Evolutionary conservation across 2,329 filamentous ascomycete species (phyloP).

Genomic region (Pyricularia sp.): DNA sequence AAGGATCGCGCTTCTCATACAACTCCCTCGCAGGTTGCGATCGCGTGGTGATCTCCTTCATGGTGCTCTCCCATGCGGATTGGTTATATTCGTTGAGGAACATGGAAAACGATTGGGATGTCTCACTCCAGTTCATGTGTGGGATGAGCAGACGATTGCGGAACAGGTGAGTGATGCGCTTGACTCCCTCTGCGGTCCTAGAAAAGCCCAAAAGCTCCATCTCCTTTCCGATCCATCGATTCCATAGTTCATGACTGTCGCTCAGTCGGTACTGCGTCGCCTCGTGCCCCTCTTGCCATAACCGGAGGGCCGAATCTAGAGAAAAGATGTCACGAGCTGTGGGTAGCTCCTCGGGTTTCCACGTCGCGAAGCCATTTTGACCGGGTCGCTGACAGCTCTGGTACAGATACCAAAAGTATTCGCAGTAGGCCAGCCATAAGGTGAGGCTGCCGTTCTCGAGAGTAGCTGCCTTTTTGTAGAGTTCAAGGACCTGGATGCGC

Average conservation of each 20-base stretch:
- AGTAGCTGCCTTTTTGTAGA: slow-evolving; percentile 59
- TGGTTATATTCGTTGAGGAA: slow-evolving; percentile 66
- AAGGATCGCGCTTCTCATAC: slow-evolving; percentile 54
- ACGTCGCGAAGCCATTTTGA: slow-evolving; percentile 38
- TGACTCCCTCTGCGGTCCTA: slow-evolving; percentile 45
- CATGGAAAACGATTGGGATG: slow-evolving; percentile 63
- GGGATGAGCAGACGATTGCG: slow-evolving; percentile 62
- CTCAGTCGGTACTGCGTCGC: slow-evolving; percentile 64
- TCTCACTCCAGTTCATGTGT: slow-evolving; percentile 66
- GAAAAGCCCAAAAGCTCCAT: slow-evolving; percentile 55
- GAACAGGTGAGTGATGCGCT: slow-evolving; percentile 60
- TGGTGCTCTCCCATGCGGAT: slow-evolving; percentile 61
- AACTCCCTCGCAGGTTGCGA: slow-evolving; percentile 55
- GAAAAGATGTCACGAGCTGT: slow-evolving; percentile 65
- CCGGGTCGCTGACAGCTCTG: slow-evolving; percentile 48
- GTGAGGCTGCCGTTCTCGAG: slow-evolving; percentile 66
- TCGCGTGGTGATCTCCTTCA: slow-evolving; percentile 57
- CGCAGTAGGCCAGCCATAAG: slow-evolving; percentile 69
- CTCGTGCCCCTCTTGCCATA: slow-evolving; percentile 64
- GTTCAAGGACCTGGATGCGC: slow-evolving; percentile 60
- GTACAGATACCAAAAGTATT: slow-evolving; percentile 68
- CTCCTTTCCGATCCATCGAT: slow-evolving; percentile 66
- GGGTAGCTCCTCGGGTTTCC: slow-evolving; percentile 58
- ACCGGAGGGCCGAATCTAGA: slow-evolving; percentile 53
- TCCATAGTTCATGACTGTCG: slow-evolving; percentile 72